These are phyloP conservation scores for Tolypocladium ophioglossoides DNA, from an alignment of 2,329 filamentous ascomycete species.

Conservation along the genomic window DNA sequence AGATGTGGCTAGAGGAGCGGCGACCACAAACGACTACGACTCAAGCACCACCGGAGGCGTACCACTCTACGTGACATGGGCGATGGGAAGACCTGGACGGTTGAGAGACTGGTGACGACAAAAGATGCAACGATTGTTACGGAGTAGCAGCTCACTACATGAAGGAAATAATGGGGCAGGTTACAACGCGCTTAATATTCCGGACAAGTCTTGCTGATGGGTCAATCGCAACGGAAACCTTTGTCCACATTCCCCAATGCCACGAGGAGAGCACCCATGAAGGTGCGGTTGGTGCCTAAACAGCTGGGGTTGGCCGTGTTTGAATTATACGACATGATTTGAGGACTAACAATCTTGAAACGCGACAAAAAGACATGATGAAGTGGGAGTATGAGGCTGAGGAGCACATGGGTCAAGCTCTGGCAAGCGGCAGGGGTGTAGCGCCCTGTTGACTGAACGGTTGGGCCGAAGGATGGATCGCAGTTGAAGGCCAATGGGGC, in stretches of 20 bases:
- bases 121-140: not conserved
- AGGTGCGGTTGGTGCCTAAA: not conserved
- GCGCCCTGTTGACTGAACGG: not conserved
- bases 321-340: not conserved
- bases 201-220: not conserved
- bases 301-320: not conserved
- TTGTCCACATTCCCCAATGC: not conserved
- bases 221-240: not conserved
- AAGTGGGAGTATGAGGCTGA: not conserved
- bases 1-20: constrained; percentile 7
- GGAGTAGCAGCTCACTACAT: too few species aligned
- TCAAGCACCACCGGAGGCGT: constrained; percentile 8
- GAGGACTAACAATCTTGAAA: not conserved
- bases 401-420: not conserved
- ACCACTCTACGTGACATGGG: constrained; percentile 8
- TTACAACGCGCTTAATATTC: not conserved
- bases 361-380: not conserved
- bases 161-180: too few species aligned
- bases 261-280: not conserved
- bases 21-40: constrained; percentile 2
- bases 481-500: not conserved
- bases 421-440: not conserved
- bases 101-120: not conserved
- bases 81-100: not conserved
- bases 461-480: not conserved